phyloP scores from a whole-genome alignment of 306 rosid genomes.

The Medicago arabica region DNA sequence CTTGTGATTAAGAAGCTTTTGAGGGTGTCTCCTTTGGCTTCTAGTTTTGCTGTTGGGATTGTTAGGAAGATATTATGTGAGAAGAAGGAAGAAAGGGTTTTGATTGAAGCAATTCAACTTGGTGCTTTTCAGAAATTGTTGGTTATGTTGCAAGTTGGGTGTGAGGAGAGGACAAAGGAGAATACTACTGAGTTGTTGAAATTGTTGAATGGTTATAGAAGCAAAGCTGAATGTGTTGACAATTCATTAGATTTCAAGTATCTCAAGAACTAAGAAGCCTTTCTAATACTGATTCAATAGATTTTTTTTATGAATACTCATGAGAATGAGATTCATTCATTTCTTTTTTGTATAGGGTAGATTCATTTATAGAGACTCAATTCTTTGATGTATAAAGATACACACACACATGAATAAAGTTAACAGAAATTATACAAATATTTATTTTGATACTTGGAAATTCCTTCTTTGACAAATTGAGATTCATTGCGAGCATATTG shows the following conservation, averaged over 20 bases:
- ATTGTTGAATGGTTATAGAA: slow-evolving; percentile 58
- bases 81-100: slow-evolving; percentile 43
- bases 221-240: slow-evolving; percentile 58
- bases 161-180: slow-evolving; percentile 60
- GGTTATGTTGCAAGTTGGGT: slow-evolving; percentile 82
- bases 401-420: slow-evolving; percentile 13
- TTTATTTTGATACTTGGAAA: slow-evolving; percentile 35
- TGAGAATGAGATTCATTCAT: slow-evolving; percentile 3
- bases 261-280: slow-evolving; percentile 64
- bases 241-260: slow-evolving; percentile 70
- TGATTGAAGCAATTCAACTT: slow-evolving; percentile 67
- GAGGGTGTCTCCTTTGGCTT: slow-evolving; percentile 64
- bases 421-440: slow-evolving; percentile 19
- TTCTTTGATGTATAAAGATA: slow-evolving; percentile 48
- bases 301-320: not conserved
- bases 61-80: slow-evolving; percentile 63
- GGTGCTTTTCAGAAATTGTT: slow-evolving; percentile 77
- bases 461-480: slow-evolving; percentile 16
- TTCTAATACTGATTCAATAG: slow-evolving; percentile 41
- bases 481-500: too few relatives aligned
- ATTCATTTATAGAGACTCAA: slow-evolving; percentile 31
- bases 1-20: slow-evolving; percentile 73
- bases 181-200: slow-evolving; percentile 73
- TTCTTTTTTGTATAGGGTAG: slow-evolving; percentile 11
- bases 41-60: slow-evolving; percentile 62